A percentile compares a stretch with the other conserved stretches of the same genome.
Conservation (phyloP, 148 eudicot genomes). For the Camellia sinensis region DNA sequence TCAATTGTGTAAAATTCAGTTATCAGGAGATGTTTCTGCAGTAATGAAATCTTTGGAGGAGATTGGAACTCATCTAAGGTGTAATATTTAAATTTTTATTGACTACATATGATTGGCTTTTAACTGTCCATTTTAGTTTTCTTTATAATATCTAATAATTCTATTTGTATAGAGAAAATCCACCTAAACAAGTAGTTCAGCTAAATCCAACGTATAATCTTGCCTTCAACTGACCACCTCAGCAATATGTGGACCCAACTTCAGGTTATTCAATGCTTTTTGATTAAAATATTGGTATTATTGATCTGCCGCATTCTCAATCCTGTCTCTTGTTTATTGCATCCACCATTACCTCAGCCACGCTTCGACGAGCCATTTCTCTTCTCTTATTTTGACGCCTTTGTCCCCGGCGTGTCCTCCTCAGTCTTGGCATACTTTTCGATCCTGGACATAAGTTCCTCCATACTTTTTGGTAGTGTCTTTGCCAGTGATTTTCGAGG, state of each 20-base stretch:
- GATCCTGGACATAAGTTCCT: no score
- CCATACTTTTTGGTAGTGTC: no score
- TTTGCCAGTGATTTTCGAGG: no score
- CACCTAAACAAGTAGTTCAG: constrained; percentile 83
- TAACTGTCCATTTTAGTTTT: background rate
- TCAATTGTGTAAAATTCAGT: constrained; percentile 35
- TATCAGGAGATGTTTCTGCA: constrained; percentile 75
- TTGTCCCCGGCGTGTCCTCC: no score
- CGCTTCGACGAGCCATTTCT: no score
- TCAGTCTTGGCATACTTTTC: no score
- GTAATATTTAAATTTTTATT: background rate
- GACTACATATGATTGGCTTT: background rate
- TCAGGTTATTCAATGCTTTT: constrained; percentile 50
- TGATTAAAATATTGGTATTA: constrained; percentile 7
- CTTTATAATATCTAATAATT: background rate
- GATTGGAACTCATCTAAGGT: constrained; percentile 86
- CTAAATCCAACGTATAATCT: constrained; percentile 71
- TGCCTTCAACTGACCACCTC: constrained; percentile 54
- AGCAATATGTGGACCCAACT: constrained; percentile 62
- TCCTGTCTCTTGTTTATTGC: no score
- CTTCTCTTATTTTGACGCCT: no score
- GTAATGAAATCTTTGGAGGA: constrained; percentile 83
- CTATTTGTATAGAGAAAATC: constrained; percentile 53
- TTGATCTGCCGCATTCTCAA: constrained; percentile 18
- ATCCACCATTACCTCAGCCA: no score